Evolutionary conservation across 768 basidiomycete species (phyloP).

Genomic region (Naganishia randhawae): DNA sequence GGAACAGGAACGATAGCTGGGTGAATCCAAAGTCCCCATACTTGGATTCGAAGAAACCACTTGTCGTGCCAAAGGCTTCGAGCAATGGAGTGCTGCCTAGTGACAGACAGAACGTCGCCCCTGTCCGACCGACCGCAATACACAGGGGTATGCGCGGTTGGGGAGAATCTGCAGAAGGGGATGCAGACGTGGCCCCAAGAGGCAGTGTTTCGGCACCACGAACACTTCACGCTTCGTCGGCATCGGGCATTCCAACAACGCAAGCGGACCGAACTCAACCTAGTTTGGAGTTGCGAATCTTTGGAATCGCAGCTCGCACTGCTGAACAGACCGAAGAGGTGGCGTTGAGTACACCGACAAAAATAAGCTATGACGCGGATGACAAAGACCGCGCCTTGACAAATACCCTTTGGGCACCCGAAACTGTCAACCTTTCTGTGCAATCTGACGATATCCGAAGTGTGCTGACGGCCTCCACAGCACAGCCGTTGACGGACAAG

Average conservation of each 20-base stretch:
- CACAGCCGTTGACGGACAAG: not conserved
- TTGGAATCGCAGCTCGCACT: slow-evolving; percentile 8
- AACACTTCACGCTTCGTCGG: not conserved
- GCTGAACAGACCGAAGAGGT: not conserved
- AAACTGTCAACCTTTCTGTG: not conserved
- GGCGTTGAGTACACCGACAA: not conserved
- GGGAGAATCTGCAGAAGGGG: slow-evolving; percentile 20
- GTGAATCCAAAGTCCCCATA: slow-evolving; percentile 29
- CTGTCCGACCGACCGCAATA: not conserved
- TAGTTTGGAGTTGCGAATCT: slow-evolving; percentile 12
- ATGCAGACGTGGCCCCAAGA: not conserved
- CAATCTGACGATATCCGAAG: not conserved
- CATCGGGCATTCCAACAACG: not conserved
- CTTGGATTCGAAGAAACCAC: not conserved
- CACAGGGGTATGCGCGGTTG: slow-evolving; percentile 29
- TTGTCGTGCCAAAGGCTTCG: not conserved
- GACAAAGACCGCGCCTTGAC: slow-evolving; percentile 22
- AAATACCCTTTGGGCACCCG: slow-evolving; percentile 18
- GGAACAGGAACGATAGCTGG: slow-evolving; percentile 34
- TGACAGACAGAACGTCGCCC: not conserved
- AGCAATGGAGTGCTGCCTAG: not conserved
- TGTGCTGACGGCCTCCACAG: not conserved
- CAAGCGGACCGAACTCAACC: not conserved
- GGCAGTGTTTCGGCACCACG: not conserved
- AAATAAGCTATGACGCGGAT: slow-evolving; percentile 6